phyloP scores from a whole-genome alignment of 352 stramenopile species.

The Phytopythium sindhum region DNA sequence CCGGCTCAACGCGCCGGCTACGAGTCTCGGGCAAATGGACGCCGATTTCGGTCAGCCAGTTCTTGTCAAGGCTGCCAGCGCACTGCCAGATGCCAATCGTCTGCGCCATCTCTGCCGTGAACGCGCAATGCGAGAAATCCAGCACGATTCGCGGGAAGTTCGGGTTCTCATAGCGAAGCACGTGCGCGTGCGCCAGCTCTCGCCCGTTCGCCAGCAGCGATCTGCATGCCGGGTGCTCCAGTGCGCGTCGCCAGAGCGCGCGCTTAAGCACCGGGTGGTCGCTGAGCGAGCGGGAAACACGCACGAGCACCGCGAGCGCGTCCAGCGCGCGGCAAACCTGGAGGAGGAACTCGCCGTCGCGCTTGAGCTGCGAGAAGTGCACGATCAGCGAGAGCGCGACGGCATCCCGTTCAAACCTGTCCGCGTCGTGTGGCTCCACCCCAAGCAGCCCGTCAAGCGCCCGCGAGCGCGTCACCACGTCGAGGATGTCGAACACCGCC shows the following conservation, averaged over 20 bases:
- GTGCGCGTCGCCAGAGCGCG: conserved; percentile 28
- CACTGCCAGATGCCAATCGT: conserved; percentile 10
- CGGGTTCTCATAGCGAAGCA: conserved; percentile 18
- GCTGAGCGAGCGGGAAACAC: conserved; percentile 24
- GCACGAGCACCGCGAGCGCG: conserved; percentile 13
- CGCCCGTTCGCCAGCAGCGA: neutral
- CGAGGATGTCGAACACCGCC: neutral
- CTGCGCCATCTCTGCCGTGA: conserved; percentile 18
- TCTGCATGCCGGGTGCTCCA: conserved; percentile 18
- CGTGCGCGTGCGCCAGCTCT: conserved; percentile 4
- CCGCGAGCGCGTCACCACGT: neutral
- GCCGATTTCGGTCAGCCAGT: neutral
- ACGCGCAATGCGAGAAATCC: conserved; percentile 23
- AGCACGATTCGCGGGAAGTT: conserved; percentile 34
- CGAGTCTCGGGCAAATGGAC: neutral
- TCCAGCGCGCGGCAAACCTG: conserved; percentile 6
- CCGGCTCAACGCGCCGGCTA: conserved; percentile 6
- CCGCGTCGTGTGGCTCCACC: neutral
- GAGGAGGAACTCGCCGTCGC: neutral
- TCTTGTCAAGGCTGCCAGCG: too few species aligned
- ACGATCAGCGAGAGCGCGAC: conserved; percentile 25
- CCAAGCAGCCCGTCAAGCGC: conserved; percentile 4
- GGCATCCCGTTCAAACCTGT: neutral
- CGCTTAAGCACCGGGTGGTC: conserved; percentile 29
- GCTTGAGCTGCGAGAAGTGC: conserved; percentile 15